A percentile compares a stretch with the other conserved stretches of the same genome.
phyloP scores from a whole-genome alignment of 805 yeast species.

The Ogataea sp. region DNA sequence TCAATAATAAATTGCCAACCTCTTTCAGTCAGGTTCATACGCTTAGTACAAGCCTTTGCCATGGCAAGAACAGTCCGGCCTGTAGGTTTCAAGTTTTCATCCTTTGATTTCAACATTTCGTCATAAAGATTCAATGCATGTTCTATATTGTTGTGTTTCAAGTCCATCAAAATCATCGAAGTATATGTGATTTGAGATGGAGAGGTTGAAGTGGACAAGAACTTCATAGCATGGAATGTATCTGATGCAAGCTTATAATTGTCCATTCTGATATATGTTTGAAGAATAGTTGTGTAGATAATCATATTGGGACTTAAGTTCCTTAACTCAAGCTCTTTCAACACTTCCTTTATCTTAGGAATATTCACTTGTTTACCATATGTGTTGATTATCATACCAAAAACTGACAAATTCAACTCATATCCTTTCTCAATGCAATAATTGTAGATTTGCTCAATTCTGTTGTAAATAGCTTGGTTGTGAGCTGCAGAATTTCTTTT shows the following conservation, averaged over 20 bases:
- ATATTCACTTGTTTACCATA: constrained; percentile 34
- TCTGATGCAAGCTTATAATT: constrained; percentile 57
- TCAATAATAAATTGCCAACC: constrained; percentile 80
- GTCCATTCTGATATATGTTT: constrained; percentile 46
- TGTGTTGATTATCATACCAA: constrained; percentile 35
- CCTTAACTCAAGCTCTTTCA: constrained; percentile 29
- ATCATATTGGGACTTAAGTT: constrained; percentile 34
- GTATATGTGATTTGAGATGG: constrained; percentile 68
- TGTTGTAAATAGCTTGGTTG: constrained; percentile 11
- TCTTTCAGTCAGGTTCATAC: constrained; percentile 34
- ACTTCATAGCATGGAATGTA: constrained; percentile 81
- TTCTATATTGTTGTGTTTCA: constrained; percentile 55
- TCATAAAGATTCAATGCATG: constrained; percentile 68
- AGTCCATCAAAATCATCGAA: constrained; percentile 60
- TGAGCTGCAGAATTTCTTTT: constrained; percentile 14
- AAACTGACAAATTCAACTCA: constrained; percentile 30
- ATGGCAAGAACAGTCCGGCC: constrained; percentile 43
- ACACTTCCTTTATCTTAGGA: constrained; percentile 27
- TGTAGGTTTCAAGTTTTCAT: constrained; percentile 29
- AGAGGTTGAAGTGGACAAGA: constrained; percentile 51
- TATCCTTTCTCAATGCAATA: constrained; percentile 19
- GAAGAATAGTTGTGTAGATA: constrained; percentile 50
- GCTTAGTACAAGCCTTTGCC: constrained; percentile 60
- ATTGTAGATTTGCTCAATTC: constrained; percentile 26
- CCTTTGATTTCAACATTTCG: constrained; percentile 55